Percentiles rank a stretch among this genome's conserved stretches.
phyloP scores from a whole-genome alignment of 2,329 filamentous ascomycete species.

The Trichophyton benhamiae region DNA sequence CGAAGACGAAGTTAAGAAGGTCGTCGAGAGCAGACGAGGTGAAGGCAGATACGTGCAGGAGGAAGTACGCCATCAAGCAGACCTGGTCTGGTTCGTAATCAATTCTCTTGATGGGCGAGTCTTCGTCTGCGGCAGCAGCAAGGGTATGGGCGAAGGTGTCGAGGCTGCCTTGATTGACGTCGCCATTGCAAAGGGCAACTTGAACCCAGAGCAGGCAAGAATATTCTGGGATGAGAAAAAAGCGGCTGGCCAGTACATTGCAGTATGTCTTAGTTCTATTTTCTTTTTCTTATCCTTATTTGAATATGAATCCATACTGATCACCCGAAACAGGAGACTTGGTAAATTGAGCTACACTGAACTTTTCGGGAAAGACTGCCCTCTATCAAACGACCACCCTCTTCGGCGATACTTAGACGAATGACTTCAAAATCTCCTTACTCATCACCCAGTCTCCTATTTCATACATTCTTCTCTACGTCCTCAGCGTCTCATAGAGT shows the following conservation, averaged over 20 bases:
- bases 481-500: background rate
- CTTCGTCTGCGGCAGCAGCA: constrained; percentile 90
- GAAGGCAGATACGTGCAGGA: constrained; percentile 92
- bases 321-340: constrained; percentile 3
- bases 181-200: constrained; percentile 80
- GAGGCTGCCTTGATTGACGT: constrained; percentile 78
- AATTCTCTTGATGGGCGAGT: constrained; percentile 91
- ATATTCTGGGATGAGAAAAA: constrained; percentile 89
- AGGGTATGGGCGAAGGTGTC: constrained; percentile 96
- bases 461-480: background rate
- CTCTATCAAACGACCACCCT: background rate
- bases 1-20: constrained; percentile 72
- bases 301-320: background rate
- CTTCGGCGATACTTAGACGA: background rate
- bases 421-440: background rate
- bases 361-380: background rate
- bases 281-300: background rate
- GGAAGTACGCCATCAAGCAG: constrained; percentile 78
- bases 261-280: constrained; percentile 36
- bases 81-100: constrained; percentile 97
- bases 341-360: background rate
- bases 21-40: constrained; percentile 62
- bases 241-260: constrained; percentile 88
- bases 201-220: constrained; percentile 67
- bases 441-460: background rate